A percentile compares a stretch with the other conserved stretches of the same genome.
phyloP scores from a whole-genome alignment of 768 basidiomycete genomes.

The Jaapia argillacea region DNA sequence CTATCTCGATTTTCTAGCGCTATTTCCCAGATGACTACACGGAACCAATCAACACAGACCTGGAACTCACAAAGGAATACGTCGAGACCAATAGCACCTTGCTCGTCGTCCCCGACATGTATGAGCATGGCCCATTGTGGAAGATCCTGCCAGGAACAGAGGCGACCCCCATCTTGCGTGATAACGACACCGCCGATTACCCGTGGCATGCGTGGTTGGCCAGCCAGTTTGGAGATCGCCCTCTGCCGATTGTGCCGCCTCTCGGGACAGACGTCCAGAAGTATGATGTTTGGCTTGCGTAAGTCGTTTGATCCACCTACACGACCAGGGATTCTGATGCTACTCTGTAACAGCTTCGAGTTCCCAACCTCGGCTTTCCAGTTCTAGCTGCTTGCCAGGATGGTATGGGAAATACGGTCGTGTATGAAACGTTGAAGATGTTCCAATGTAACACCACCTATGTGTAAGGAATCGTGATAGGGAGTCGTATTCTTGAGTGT shows the following conservation, averaged over 20 bases:
- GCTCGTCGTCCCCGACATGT: constrained; percentile 9
- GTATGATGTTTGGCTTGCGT: constrained; percentile 12
- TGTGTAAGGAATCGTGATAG: no score
- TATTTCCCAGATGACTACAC: neutral
- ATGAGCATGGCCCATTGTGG: constrained; percentile 16
- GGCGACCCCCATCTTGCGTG: constrained; percentile 8
- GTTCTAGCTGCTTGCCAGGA: no score
- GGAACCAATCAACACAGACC: constrained; percentile 3
- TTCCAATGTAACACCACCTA: no score
- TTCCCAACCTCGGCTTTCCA: neutral
- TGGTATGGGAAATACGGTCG: no score
- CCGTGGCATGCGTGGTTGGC: constrained; percentile 16
- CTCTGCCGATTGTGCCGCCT: constrained; percentile 8
- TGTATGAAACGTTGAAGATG: no score
- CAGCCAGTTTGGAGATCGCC: constrained; percentile 7
- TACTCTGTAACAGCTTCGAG: neutral
- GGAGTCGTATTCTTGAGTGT: no score
- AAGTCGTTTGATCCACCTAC: neutral
- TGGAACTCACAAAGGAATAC: constrained; percentile 5
- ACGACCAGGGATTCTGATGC: neutral
- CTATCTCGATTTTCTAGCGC: neutral
- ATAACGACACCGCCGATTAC: constrained; percentile 13
- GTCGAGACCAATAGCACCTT: constrained; percentile 8
- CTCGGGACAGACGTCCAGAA: constrained; percentile 5
- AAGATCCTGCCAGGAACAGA: constrained; percentile 4